Evolutionary conservation across 2,329 filamentous ascomycete genomes (phyloP), one percentile per base, ranked within the genome.

Genomic region (Juglanconis sp.): DNA sequence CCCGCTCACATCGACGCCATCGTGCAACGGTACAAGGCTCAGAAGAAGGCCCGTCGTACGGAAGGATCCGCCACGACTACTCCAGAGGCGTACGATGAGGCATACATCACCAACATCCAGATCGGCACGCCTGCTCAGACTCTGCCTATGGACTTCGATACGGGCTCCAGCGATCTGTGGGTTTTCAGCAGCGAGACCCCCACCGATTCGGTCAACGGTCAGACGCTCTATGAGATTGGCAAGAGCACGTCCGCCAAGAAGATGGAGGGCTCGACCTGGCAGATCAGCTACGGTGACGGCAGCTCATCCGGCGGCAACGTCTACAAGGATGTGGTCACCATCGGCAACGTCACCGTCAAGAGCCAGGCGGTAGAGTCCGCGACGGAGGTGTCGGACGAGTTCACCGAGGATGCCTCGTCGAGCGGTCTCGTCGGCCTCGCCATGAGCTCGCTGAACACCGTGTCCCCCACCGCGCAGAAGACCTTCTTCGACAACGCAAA

Each of bases 101-200:
- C 57, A 5, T 63, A 63, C 44, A 51, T 61, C 15, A 56, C 61
- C 36, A 61, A 55, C 24, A 56, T 61, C 50, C 53, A 56, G 44
- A 44, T 63, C 54, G 61, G 61, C 53, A 61, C 61, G 8, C 61
- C 61, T 6, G 69, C 75, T 8, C 74, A 79, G 65, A 77, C 73
- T 0, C 67, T 79, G 54, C 72, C 75, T 36, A 65, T 80, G 49
- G 73, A 78, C 64, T 77, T 80, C 52, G 77, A 80, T 59, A 80
- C 78, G 1, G 78, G 77, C 1, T 80, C 77, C 2, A 76, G 76
- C 11, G 77, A 81, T 58, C 63, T 72, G 56, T 71, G 68, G 71
- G 69, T 70, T 49, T 69, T 68, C 56, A 66, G 64, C 64, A 50
- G 64, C 53, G 63, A 65, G 38, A 69, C 68, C 3, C 57, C 64